phyloP scores from a whole-genome alignment of 2,329 filamentous ascomycete genomes.

The Septoria linicola region DNA sequence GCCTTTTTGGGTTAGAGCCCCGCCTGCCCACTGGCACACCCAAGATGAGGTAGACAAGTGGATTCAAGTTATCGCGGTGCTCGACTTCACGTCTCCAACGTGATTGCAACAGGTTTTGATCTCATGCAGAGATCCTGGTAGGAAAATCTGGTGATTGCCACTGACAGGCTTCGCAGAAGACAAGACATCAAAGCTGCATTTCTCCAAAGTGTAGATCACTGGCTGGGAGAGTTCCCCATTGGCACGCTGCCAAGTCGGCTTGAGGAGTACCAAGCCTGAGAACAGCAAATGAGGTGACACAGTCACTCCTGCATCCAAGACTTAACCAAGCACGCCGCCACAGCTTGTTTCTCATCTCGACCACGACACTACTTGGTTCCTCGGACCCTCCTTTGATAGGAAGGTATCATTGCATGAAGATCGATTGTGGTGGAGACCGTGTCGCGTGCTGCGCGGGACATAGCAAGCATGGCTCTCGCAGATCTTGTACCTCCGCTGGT shows the following conservation, averaged over 20 bases:
- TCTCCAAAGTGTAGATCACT: constrained; percentile 2
- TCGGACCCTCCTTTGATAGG: constrained; percentile 18
- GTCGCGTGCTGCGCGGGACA: constrained; percentile 11
- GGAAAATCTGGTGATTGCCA: background rate
- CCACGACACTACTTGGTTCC: constrained; percentile 1
- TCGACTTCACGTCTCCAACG: constrained; percentile 8
- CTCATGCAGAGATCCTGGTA: background rate
- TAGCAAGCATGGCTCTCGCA: constrained; percentile 5
- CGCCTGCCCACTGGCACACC: background rate
- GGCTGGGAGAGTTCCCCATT: background rate
- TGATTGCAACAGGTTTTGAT: background rate
- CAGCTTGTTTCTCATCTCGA: constrained; percentile 1
- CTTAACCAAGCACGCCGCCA: constrained; percentile 2
- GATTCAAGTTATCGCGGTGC: background rate
- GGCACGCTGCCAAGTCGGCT: constrained; percentile 8
- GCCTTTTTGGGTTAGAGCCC: constrained; percentile 10
- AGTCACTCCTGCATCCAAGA: constrained; percentile 5
- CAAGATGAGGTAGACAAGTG: background rate
- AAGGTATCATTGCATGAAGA: constrained; percentile 17
- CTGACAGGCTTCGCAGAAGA: background rate
- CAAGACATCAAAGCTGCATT: constrained; percentile 1
- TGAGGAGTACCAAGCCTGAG: constrained; percentile 1
- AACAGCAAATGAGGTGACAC: constrained; percentile 10
- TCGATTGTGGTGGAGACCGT: constrained; percentile 4
- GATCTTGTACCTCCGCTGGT: background rate